phyloP scores from a whole-genome alignment of 208 protist genomes.

The Leishmania martiniquensis region DNA sequence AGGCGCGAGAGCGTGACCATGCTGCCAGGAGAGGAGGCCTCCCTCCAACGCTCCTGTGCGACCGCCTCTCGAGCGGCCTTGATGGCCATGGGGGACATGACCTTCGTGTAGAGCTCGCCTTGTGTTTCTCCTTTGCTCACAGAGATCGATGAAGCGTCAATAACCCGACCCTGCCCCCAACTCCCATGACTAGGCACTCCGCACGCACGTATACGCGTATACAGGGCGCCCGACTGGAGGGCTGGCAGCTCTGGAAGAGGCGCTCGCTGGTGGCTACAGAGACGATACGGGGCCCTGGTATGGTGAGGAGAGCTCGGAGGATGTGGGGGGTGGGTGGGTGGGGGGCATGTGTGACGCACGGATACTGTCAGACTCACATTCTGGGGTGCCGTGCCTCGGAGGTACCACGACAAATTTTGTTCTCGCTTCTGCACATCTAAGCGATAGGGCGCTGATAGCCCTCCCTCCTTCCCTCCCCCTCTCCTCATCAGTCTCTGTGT shows the following conservation, averaged over 20 bases:
- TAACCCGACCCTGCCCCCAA: not conserved
- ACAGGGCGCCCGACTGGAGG: not conserved
- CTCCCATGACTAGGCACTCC: not conserved
- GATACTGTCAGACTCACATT: not conserved
- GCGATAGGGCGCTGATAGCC: not conserved
- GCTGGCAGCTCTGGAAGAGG: not conserved
- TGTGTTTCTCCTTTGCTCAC: conserved; percentile 5
- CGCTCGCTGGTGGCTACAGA: not conserved
- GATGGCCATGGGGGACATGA: not conserved
- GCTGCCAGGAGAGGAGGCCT: not conserved
- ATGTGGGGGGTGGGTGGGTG: not conserved
- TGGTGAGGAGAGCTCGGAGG: not conserved
- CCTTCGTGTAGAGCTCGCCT: not conserved
- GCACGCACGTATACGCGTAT: not conserved
- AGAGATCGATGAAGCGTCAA: not conserved
- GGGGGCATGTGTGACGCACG: not conserved
- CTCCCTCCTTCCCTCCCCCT: not conserved
- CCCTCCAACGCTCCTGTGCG: not conserved
- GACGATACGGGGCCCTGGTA: not conserved
- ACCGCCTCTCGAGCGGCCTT: not conserved
- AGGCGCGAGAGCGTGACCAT: not conserved
- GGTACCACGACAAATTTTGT: not conserved
- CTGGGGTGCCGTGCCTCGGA: not conserved
- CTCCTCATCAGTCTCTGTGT: not conserved
- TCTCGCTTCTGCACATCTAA: not conserved